Conservation (phyloP, 768 basidiomycete species). For the Sistotremastrum niveocremeum region DNA sequence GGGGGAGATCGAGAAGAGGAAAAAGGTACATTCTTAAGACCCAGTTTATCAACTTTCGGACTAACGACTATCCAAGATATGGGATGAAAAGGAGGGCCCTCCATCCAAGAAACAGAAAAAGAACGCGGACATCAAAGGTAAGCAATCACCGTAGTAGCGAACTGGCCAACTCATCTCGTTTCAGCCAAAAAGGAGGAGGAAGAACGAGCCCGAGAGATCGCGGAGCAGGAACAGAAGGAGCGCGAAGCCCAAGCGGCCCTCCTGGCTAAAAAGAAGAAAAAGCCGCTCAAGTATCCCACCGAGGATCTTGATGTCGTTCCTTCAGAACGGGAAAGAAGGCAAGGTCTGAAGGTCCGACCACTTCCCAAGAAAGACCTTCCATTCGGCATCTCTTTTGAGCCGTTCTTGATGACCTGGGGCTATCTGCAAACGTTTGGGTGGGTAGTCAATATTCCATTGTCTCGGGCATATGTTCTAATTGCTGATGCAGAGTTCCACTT, state of each 20-base stretch:
- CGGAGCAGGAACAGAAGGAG: slow-evolving; percentile 33
- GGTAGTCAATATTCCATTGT: slow-evolving; percentile 14
- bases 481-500: slow-evolving; percentile 31
- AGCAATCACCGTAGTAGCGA: neutral
- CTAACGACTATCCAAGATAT: slow-evolving; percentile 12
- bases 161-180: slow-evolving; percentile 5
- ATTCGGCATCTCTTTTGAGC: slow-evolving; percentile 66
- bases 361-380: slow-evolving; percentile 46
- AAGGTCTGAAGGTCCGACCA: slow-evolving; percentile 59
- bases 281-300: slow-evolving; percentile 81
- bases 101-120: slow-evolving; percentile 76
- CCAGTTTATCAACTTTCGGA: neutral
- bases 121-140: slow-evolving; percentile 56
- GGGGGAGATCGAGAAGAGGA: slow-evolving; percentile 84
- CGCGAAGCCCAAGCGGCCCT: slow-evolving; percentile 57
- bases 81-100: slow-evolving; percentile 69
- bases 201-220: slow-evolving; percentile 48
- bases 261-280: slow-evolving; percentile 63
- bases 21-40: slow-evolving; percentile 36
- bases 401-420: slow-evolving; percentile 86
- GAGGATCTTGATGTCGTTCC: slow-evolving; percentile 80
- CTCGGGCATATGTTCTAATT: neutral
- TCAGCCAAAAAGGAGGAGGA: slow-evolving; percentile 39
- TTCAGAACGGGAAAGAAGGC: slow-evolving; percentile 71
- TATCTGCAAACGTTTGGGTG: slow-evolving; percentile 91